phyloP scores from a whole-genome alignment of 73 alveolate genomes.

The Tetrahymena malaccensis region DNA sequence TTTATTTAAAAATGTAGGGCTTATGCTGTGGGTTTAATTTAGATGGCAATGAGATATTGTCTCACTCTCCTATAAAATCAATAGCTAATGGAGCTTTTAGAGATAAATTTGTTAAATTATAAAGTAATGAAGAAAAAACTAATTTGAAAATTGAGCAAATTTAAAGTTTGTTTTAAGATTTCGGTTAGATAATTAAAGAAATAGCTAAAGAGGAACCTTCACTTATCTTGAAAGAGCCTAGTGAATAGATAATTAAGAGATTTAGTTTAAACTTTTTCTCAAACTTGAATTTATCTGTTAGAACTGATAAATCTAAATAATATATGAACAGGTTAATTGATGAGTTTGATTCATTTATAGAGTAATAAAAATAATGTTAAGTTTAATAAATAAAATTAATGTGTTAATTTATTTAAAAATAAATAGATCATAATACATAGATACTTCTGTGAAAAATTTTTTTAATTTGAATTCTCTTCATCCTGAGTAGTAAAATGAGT shows the following conservation, averaged over 20 bases:
- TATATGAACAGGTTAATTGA: not conserved
- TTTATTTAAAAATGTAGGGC: not conserved
- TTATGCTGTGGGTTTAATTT: not conserved
- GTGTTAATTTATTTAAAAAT: not conserved
- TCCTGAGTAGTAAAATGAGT: not conserved
- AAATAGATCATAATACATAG: not conserved
- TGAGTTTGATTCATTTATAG: not conserved
- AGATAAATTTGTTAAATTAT: too few relatives aligned
- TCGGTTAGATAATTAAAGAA: too few relatives aligned
- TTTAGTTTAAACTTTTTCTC: not conserved
- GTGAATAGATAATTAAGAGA: not conserved
- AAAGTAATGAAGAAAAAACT: too few relatives aligned
- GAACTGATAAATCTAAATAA: not conserved
- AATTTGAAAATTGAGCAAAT: too few relatives aligned
- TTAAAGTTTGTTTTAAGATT: too few relatives aligned
- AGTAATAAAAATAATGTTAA: not conserved
- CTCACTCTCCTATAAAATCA: not conserved
- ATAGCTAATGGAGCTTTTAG: too few relatives aligned
- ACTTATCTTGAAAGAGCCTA: not conserved
- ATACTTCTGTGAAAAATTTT: not conserved
- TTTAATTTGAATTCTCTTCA: not conserved
- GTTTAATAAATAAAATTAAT: not conserved
- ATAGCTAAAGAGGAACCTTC: too few relatives aligned
- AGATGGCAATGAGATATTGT: not conserved
- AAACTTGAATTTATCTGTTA: not conserved